Evolutionary conservation across 2,329 filamentous ascomycete species (phyloP).

Genomic region (Pseudopithomyces chartarum): DNA sequence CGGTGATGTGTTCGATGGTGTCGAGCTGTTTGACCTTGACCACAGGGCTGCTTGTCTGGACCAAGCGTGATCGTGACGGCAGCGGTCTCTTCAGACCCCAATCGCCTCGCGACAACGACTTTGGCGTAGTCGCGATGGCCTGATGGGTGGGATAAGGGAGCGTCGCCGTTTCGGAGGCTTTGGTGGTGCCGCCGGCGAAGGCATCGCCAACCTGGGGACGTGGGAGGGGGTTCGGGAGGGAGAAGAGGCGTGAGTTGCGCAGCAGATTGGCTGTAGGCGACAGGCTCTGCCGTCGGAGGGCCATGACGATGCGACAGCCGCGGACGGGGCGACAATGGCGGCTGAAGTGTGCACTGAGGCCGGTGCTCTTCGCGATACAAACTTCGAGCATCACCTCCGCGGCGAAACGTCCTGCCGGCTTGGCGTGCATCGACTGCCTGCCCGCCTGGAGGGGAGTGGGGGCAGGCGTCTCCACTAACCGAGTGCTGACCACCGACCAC

Average conservation of each 20-base stretch:
- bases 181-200: slow-evolving; percentile 55
- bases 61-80: slow-evolving; percentile 72
- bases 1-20: slow-evolving; percentile 84
- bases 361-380: slow-evolving; percentile 13
- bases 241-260: slow-evolving; percentile 87
- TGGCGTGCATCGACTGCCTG: slow-evolving; percentile 3
- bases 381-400: not conserved
- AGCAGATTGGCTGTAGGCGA: slow-evolving; percentile 72
- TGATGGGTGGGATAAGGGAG: slow-evolving; percentile 79
- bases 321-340: slow-evolving; percentile 37
- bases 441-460: too few relatives aligned
- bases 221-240: slow-evolving; percentile 77
- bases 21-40: slow-evolving; percentile 80
- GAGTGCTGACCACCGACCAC: too few relatives aligned
- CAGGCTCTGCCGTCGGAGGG: slow-evolving; percentile 39
- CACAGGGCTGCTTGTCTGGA: slow-evolving; percentile 70
- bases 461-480: too few relatives aligned
- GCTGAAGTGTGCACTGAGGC: slow-evolving; percentile 30
- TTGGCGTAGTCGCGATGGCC: slow-evolving; percentile 76
- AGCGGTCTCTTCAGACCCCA: slow-evolving; percentile 91
- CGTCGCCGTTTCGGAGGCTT: slow-evolving; percentile 72
- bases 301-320: slow-evolving; percentile 46
- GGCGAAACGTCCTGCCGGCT: slow-evolving; percentile 11
- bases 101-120: slow-evolving; percentile 77
- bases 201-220: slow-evolving; percentile 55